Evolutionary conservation across 2,329 filamentous ascomycete species (phyloP).

Genomic region (Alternaria novae-zelandiae): DNA sequence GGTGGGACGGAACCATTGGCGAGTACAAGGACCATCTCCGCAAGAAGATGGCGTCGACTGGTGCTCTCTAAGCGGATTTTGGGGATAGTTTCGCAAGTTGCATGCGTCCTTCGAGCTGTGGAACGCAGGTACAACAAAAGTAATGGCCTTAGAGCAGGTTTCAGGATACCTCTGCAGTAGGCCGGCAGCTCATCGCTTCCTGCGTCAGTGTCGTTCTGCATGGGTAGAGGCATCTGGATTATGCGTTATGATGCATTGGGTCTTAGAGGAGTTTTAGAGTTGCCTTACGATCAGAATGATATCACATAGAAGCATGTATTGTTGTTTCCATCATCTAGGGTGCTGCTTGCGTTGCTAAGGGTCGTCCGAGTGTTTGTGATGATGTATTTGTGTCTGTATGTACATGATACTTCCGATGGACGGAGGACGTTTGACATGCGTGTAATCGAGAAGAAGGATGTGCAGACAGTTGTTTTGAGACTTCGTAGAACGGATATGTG

Average conservation of each 20-base stretch:
- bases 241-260: conserved; percentile 46
- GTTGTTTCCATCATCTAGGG: background rate
- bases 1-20: conserved; percentile 88
- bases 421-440: background rate
- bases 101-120: conserved; percentile 36
- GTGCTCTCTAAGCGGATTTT: conserved; percentile 71
- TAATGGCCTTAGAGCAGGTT: conserved; percentile 38
- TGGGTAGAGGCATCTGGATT: conserved; percentile 44
- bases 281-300: conserved; percentile 44
- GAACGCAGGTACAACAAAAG: conserved; percentile 36
- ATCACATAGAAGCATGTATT: conserved; percentile 29
- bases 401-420: background rate
- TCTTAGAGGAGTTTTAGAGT: conserved; percentile 50
- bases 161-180: conserved; percentile 40
- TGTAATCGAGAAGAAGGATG: background rate
- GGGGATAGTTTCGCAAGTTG: conserved; percentile 27
- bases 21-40: conserved; percentile 98
- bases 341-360: background rate
- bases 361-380: background rate
- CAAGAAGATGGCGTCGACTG: conserved; percentile 95
- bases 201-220: conserved; percentile 43
- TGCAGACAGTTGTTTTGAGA: background rate
- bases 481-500: background rate
- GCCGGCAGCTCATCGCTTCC: conserved; percentile 42
- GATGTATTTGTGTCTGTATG: background rate